Base-by-base conservation (phyloP, 768 basidiomycete genomes). In the Trametes cubensis region DNA sequence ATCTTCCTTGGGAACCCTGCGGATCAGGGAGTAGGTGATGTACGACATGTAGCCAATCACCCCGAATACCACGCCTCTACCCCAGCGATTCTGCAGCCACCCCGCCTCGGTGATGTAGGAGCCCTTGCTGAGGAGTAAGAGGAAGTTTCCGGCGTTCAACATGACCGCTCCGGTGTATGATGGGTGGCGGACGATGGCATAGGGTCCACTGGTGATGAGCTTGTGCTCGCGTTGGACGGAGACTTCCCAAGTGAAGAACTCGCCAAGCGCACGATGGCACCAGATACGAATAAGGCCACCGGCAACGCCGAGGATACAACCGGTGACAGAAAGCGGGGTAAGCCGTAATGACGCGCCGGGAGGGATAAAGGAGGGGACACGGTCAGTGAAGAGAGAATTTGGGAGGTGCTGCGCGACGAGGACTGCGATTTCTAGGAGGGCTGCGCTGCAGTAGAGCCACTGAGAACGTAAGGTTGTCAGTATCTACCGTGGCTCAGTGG, bases 171-270 rank as follows among this genome's bases (percentile, higher is more conserved):
- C 67, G 5, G 67, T 55, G 44, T 68, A 68, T n/a, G 53, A 44
- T 11, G 62, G 67, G 56, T 68, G 65, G 14, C 67, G 67, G 10
- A 68, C 62, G 21, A 52, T 42, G 6, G 42, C 47, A 59, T 68
- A 68, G 11, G 62, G 62, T 2, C 65, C 65, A 15, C 17, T 34
- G 1, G 58, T 66, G 48, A 66, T 44, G 38, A 68, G 51, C 30
- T 55, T 57, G 56, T 68, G 67, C 25, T 61, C 34, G 8, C 20
- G 40, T 21, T 53, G 46, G 21, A 64, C 45, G 39, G 62, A 49
- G 38, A 66, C 52, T 20, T 61, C 44, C 55, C 60, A 64, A 7
- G 67, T 68, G 55, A 66, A 68, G 50, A 61, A 25, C 20, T 5
- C 11, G 1, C 65, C 67, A 7, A 68, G 58, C 40, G 65, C 45